Percentiles rank a stretch among this genome's conserved stretches.
phyloP scores from a whole-genome alignment of 805 yeast species.

The Schizosaccharomyces octosporus region DNA sequence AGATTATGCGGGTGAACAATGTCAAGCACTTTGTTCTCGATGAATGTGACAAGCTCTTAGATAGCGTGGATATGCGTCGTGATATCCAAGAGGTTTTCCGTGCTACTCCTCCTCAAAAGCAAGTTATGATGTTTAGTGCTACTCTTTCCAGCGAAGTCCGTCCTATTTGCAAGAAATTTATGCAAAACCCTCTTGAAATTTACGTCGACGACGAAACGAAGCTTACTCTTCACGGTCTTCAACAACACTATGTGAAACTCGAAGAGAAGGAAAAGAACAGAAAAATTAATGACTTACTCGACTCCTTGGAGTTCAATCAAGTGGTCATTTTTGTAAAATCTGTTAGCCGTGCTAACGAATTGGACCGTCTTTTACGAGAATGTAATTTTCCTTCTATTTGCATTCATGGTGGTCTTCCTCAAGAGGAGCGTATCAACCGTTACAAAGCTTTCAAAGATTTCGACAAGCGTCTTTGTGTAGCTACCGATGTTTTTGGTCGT shows the following conservation, averaged over 20 bases:
- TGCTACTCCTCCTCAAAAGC: slow-evolving; percentile 92
- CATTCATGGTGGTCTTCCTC: slow-evolving; percentile 84
- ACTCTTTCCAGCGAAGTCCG: slow-evolving; percentile 83
- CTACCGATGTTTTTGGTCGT: slow-evolving; percentile 96
- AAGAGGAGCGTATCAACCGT: slow-evolving; percentile 92
- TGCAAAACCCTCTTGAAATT: slow-evolving; percentile 93
- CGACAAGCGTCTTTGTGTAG: slow-evolving; percentile 93
- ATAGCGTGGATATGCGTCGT: slow-evolving; percentile 74
- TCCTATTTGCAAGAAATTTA: slow-evolving; percentile 89
- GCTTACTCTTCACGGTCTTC: slow-evolving; percentile 90
- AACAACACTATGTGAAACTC: slow-evolving; percentile 80
- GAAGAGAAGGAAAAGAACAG: slow-evolving; percentile 81
- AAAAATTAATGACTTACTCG: slow-evolving; percentile 74
- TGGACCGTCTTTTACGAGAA: slow-evolving; percentile 67
- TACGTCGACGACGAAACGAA: slow-evolving; percentile 95
- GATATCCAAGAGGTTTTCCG: slow-evolving; percentile 96
- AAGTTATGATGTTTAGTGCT: slow-evolving; percentile 98
- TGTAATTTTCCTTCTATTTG: slow-evolving; percentile 94
- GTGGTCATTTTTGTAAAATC: slow-evolving; percentile 89
- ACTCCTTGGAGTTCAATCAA: slow-evolving; percentile 88
- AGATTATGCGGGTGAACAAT: slow-evolving; percentile 60
- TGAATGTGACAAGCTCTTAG: slow-evolving; percentile 95
- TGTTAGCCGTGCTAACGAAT: slow-evolving; percentile 72
- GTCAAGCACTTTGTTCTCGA: slow-evolving; percentile 88
- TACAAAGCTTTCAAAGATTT: slow-evolving; percentile 92